Evolutionary conservation across 441 rosid genomes (phyloP).

Genomic region (Jatropha podagrica): DNA sequence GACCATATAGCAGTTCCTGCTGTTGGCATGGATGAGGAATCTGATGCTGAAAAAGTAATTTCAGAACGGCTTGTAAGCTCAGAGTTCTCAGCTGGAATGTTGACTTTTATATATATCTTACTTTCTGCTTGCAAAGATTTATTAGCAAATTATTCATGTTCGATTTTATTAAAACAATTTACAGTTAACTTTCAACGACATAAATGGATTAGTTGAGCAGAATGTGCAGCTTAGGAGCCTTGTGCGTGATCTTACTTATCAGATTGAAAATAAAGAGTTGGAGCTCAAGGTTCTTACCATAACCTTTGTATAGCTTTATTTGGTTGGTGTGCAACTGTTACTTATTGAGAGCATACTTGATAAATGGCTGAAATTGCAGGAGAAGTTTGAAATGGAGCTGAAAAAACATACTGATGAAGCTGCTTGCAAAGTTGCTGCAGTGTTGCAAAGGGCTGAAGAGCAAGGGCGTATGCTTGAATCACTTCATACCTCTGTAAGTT

Average conservation of each 20-base stretch:
- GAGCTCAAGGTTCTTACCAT: conserved; percentile 70
- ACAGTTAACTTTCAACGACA: conserved; percentile 92
- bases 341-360: conserved; percentile 7
- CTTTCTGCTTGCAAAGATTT: background rate
- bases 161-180: conserved; percentile 29
- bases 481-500: conserved; percentile 74
- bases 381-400: conserved; percentile 65
- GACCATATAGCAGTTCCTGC: conserved; percentile 36
- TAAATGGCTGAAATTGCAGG: conserved; percentile 45
- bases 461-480: conserved; percentile 94
- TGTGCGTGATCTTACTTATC: conserved; percentile 81
- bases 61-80: conserved; percentile 73
- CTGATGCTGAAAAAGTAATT: conserved; percentile 71
- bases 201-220: conserved; percentile 96
- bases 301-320: background rate
- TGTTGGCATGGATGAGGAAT: conserved; percentile 52
- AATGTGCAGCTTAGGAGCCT: conserved; percentile 93
- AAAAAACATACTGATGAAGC: conserved; percentile 78
- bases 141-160: conserved; percentile 19
- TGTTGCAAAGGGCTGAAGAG: conserved; percentile 90
- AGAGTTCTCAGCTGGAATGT: conserved; percentile 1
- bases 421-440: conserved; percentile 80
- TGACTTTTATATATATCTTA: conserved; percentile 1
- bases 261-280: conserved; percentile 67
- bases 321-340: background rate